A percentile compares a stretch with the other conserved stretches of the same genome.
Evolutionary conservation across 805 yeast genomes (phyloP).

Genomic region (Blastobotrys chiropterorum): DNA sequence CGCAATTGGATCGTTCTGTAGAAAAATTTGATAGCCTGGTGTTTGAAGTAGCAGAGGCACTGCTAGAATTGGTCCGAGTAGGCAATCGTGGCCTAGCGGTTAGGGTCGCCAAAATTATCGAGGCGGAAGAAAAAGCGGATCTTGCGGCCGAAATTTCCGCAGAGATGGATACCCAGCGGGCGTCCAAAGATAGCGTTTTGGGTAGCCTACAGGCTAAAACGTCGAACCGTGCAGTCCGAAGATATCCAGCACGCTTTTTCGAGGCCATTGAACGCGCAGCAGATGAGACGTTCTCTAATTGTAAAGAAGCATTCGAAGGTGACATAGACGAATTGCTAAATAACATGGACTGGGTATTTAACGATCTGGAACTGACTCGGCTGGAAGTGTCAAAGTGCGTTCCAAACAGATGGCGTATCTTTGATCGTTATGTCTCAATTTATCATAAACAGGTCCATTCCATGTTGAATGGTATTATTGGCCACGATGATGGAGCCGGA

Average conservation of each 20-base stretch:
- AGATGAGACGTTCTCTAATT: slow-evolving; percentile 58
- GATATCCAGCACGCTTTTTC: slow-evolving; percentile 57
- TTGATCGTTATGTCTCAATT: slow-evolving; percentile 51
- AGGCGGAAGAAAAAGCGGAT: slow-evolving; percentile 76
- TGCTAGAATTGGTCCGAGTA: slow-evolving; percentile 67
- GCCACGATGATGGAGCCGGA: slow-evolving; percentile 35
- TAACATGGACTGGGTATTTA: slow-evolving; percentile 75
- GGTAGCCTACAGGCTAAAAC: slow-evolving; percentile 3
- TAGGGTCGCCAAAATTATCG: slow-evolving; percentile 69
- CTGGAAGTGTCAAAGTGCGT: slow-evolving; percentile 52
- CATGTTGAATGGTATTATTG: slow-evolving; percentile 57
- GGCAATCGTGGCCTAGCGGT: slow-evolving; percentile 63
- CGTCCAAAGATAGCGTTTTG: not conserved
- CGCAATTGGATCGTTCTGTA: slow-evolving; percentile 43
- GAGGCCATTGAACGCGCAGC: slow-evolving; percentile 54
- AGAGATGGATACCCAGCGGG: slow-evolving; percentile 22
- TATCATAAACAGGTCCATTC: slow-evolving; percentile 63
- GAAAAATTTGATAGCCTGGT: slow-evolving; percentile 56
- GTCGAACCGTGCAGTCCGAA: slow-evolving; percentile 37
- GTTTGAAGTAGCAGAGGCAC: slow-evolving; percentile 57
- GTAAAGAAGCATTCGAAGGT: slow-evolving; percentile 49
- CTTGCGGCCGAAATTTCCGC: slow-evolving; percentile 38
- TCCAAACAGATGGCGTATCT: slow-evolving; percentile 72
- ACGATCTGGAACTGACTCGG: slow-evolving; percentile 64
- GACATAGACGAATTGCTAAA: slow-evolving; percentile 54